phyloP scores from a whole-genome alignment of 345 rosid species.

The Citrus sinensis region DNA sequence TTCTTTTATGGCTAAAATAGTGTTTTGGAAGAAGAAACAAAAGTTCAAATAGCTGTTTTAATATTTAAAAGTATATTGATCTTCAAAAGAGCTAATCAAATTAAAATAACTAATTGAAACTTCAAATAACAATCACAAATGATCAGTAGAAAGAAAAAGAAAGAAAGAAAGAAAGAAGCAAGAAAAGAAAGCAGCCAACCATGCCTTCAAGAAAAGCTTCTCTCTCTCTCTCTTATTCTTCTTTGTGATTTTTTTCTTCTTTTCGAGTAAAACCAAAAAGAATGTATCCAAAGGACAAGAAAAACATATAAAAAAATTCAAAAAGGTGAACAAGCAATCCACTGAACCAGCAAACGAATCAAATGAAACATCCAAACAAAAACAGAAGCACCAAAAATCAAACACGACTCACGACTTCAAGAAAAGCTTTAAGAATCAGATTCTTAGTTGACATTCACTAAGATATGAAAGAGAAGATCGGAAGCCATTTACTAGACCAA shows the following conservation, averaged over 20 bases:
- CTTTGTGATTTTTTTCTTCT: not conserved
- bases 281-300: not conserved
- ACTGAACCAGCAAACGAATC: not conserved
- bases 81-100: not conserved
- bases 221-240: not conserved
- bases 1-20: not conserved
- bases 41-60: not conserved
- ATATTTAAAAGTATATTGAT: not conserved
- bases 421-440: not conserved
- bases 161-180: not conserved
- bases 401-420: not conserved
- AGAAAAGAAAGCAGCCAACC: not conserved
- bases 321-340: not conserved
- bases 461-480: not conserved
- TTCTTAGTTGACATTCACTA: conserved; percentile 1
- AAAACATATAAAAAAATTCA: not conserved
- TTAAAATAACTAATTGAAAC: not conserved
- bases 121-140: not conserved
- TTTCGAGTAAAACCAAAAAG: not conserved
- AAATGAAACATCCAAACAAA: not conserved
- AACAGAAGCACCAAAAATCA: not conserved
- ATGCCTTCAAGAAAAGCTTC: not conserved
- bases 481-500: not conserved
- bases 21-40: not conserved
- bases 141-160: not conserved